A percentile compares a stretch with the other conserved stretches of the same genome.
phyloP scores from a whole-genome alignment of 2,329 filamentous ascomycete species.

The Microsporum ferrugineum region DNA sequence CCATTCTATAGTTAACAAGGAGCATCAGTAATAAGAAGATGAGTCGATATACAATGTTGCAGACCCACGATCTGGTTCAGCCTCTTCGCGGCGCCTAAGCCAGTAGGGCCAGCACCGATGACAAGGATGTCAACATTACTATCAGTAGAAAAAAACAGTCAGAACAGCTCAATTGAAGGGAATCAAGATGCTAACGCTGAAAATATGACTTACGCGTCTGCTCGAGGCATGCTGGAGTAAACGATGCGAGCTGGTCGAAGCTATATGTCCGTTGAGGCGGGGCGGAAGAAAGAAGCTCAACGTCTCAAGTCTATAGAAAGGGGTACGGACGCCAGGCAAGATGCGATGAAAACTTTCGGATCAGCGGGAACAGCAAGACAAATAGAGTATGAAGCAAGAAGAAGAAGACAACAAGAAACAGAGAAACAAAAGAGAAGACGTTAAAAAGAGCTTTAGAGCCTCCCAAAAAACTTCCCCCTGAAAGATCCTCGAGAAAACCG shows the following conservation, averaged over 20 bases:
- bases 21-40: neutral
- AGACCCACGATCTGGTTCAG: slow-evolving; percentile 80
- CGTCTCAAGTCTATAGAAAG: neutral
- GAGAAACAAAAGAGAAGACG: neutral
- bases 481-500: neutral
- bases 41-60: slow-evolving; percentile 8
- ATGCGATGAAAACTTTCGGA: neutral
- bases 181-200: neutral
- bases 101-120: slow-evolving; percentile 94
- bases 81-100: slow-evolving; percentile 94
- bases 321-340: neutral
- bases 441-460: neutral
- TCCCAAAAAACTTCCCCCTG: neutral
- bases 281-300: neutral
- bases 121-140: slow-evolving; percentile 94
- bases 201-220: neutral
- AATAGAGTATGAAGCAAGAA: neutral
- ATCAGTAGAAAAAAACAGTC: slow-evolving; percentile 15
- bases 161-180: neutral
- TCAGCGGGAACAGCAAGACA: neutral
- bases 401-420: neutral
- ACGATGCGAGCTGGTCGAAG: neutral
- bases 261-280: neutral
- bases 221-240: neutral
- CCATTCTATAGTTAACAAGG: slow-evolving; percentile 51